These are phyloP conservation scores for Calonectria pseudoreteaudii DNA, from an alignment of 2,329 filamentous ascomycete species.

Conservation along the genomic window DNA sequence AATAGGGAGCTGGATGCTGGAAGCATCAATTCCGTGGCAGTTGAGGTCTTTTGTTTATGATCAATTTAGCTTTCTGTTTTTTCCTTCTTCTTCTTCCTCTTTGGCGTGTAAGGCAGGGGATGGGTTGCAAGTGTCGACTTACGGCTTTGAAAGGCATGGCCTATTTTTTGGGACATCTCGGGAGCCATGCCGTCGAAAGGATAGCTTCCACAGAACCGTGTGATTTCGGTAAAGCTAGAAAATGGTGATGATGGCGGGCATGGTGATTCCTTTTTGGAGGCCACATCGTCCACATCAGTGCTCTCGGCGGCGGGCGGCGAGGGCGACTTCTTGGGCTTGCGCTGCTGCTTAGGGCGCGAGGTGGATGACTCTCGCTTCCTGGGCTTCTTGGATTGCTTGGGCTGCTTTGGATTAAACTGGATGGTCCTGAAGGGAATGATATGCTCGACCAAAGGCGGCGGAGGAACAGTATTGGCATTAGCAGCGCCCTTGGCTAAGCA, in stretches of 20 bases:
- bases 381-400: not conserved
- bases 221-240: not conserved
- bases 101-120: not conserved
- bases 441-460: not conserved
- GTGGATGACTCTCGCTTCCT: not conserved
- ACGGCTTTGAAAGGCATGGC: constrained; percentile 12
- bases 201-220: constrained; percentile 6
- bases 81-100: not conserved
- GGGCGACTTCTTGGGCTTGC: not conserved
- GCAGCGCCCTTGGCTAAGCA: not conserved
- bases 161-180: constrained; percentile 2
- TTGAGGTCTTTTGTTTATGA: not conserved
- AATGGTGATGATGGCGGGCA: not conserved
- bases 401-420: constrained; percentile 4
- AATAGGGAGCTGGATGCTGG: constrained; percentile 7
- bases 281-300: not conserved
- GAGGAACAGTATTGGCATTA: not conserved
- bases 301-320: not conserved
- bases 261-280: not conserved
- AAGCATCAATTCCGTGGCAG: constrained; percentile 3
- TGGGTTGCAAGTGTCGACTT: not conserved
- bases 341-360: not conserved
- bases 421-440: not conserved
- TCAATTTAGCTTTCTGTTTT: not conserved
- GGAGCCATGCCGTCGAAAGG: constrained; percentile 12